These are phyloP conservation scores for Talaromyces albobiverticillius DNA, from an alignment of 2,329 filamentous ascomycete species.

Conservation along the genomic window DNA sequence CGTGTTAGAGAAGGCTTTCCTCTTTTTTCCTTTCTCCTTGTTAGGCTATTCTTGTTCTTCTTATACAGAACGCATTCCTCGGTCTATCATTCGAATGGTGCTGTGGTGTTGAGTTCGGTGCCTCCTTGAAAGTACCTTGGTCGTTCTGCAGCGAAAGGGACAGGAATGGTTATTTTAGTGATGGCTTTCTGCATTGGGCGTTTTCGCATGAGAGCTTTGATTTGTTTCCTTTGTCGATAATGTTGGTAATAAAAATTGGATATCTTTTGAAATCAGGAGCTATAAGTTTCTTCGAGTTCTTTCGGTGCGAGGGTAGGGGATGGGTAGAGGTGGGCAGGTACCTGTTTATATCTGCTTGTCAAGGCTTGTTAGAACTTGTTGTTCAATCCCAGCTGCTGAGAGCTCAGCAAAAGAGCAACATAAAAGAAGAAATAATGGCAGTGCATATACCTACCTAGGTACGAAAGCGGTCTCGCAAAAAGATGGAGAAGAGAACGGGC, in stretches of 20 bases:
- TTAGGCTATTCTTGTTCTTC: neutral
- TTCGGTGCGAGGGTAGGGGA: too few species aligned
- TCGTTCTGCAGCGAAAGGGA: conserved; percentile 22
- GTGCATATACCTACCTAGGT: too few species aligned
- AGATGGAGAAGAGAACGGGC: too few species aligned
- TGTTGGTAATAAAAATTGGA: neutral
- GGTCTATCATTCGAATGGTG: neutral
- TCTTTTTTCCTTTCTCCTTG: neutral
- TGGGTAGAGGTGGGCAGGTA: too few species aligned
- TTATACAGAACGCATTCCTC: neutral
- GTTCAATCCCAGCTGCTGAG: too few species aligned
- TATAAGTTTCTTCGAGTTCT: neutral
- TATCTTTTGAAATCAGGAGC: neutral
- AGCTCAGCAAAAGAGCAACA: conserved; percentile 11
- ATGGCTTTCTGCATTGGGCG: conserved; percentile 21
- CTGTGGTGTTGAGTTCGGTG: conserved; percentile 14
- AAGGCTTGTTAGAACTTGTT: too few species aligned
- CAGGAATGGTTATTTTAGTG: conserved; percentile 4
- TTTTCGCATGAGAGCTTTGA: conserved; percentile 15
- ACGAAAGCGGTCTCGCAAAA: too few species aligned
- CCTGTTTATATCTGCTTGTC: neutral
- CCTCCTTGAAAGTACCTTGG: conserved; percentile 25
- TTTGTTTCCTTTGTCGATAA: neutral
- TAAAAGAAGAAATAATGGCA: neutral
- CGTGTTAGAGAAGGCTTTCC: neutral